These are phyloP conservation scores for Xylaria telfairii DNA, from an alignment of 495 filamentous ascomycete species.

Conservation along the genomic window DNA sequence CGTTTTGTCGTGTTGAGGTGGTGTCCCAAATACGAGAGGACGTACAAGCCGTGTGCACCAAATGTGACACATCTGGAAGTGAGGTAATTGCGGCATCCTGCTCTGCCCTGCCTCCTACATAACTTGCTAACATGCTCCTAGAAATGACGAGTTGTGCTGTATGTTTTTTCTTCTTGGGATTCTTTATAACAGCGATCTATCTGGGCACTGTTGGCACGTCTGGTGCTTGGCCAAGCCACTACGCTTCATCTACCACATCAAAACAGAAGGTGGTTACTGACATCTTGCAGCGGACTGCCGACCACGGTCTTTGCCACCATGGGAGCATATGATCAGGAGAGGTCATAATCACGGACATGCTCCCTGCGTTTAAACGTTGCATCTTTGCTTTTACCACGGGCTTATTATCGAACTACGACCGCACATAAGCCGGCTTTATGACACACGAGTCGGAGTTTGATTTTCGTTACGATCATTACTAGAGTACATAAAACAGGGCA, in stretches of 20 bases:
- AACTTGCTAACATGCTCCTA: slow-evolving; percentile 19
- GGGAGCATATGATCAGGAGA: slow-evolving; percentile 42
- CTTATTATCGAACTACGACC: slow-evolving; percentile 2
- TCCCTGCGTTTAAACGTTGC: slow-evolving; percentile 30
- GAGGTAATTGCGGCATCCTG: slow-evolving; percentile 30
- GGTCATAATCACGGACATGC: slow-evolving; percentile 34
- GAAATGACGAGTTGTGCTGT: slow-evolving; percentile 42
- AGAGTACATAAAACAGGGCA: slow-evolving; percentile 20
- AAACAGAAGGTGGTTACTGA: background rate
- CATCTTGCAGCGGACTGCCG: slow-evolving; percentile 35
- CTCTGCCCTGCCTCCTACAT: background rate
- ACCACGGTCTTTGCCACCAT: slow-evolving; percentile 36
- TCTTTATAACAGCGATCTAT: no score
- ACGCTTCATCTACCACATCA: background rate
- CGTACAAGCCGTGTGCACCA: slow-evolving; percentile 39
- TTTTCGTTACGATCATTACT: slow-evolving; percentile 3
- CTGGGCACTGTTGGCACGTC: background rate
- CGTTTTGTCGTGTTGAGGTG: slow-evolving; percentile 42
- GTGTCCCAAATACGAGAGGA: slow-evolving; percentile 41
- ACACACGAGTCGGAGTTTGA: background rate
- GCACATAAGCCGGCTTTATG: slow-evolving; percentile 6
- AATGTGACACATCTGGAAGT: slow-evolving; percentile 42
- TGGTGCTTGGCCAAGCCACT: background rate
- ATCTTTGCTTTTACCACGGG: background rate
- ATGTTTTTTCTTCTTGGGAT: slow-evolving; percentile 31